Evolutionary conservation across 768 basidiomycete species (phyloP), one percentile per base, ranked within the genome.

Genomic region (Jaapia argillacea): DNA sequence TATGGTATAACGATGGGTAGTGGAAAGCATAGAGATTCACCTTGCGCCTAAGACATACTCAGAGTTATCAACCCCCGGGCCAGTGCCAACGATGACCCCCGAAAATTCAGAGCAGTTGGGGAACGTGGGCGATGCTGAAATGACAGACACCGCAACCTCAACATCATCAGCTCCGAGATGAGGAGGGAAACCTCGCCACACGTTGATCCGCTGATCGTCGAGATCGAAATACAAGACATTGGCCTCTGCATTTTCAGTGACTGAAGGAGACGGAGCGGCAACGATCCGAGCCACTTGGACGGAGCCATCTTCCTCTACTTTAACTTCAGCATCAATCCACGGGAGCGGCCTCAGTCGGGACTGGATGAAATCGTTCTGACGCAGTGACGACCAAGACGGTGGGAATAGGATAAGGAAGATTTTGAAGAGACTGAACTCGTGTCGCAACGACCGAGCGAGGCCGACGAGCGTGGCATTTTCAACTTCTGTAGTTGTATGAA

Each of bases 101-200:
- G 45, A 12, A 23, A 46, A 46, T 22, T 46, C 42, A 10, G 42
- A 28, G 20, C 24, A 41, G 18, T 25, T 31, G 3, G 41, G 33
- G 22, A 46, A 42, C 5, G 40, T 16, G 10, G 45, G 41, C 4
- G 40, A 33, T 5, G 39, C 6, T 12, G 21, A 12, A 10, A 43
- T 38, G 28, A 27, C 44, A 12, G 27, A 4, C 21, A 46, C 36
- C 21, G 25, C 28, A 21, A 47, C 24, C 35, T 47, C 46, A 6
- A 45, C 46, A 27, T 47, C 46, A 6, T 25, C 5, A 4, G 42
- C 22, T 4, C 44, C 43, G 12, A 47, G n/a, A 24, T 12, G 21
- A 3, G 31, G 33, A 10, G 46, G 46, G 35, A 36, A 47, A n/a
- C 33, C 43, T 4, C 46, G 45, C 46, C 46, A 47, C 4, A 47